Base-by-base conservation (phyloP, 1,284 basidiomycete species). In the Clitocybe nebularis region DNA sequence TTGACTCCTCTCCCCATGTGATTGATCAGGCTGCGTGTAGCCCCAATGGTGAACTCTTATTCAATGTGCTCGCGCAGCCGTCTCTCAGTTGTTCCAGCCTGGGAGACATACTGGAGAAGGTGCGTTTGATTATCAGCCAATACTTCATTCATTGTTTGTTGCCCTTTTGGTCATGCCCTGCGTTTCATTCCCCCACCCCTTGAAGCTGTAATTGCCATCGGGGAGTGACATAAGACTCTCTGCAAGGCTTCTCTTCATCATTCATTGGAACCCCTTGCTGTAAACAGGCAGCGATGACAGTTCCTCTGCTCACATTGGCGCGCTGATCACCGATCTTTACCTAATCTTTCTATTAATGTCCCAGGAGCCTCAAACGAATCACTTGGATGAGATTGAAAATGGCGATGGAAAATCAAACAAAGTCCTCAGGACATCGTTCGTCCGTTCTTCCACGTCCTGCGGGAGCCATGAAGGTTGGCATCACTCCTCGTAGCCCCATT, bases 31-130 rank as follows among this genome's bases (percentile, higher is more conserved):
- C 4, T 22, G 29, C 4, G 9, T 34, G 43, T n/a, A 10, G 13
- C 13, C 19, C 19, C n/a, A 29, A 25, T 7, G 35, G 34, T 20
- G 23, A 32, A 32, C 14, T 20, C 30, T 32, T 24, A 13, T 28
- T 29, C 35, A 16, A 20, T 21, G 19, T 16, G 17, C 11, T 3
- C 33, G 43, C 1, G 13, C 22, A n/a, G 5, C 41, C 41, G 3
- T 41, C 43, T 23, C 39, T 50, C 5, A 57, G 54, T 39, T 57
- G 37, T 14, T 57, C 58, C n/a, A 63, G 59, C 41, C 55, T 57
- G 17, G 59, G 58, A 2, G 55, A 60, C 28, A 39, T 58, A 11
- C 35, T 57, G 22, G 38, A 50, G 4, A 47, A 44, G 49, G 59
- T 59, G 47, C n/a, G 57, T 49, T 32, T 44, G 36, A 43, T 52